phyloP scores from a whole-genome alignment of 768 basidiomycete species.

The Phaeotremella skinneri region DNA sequence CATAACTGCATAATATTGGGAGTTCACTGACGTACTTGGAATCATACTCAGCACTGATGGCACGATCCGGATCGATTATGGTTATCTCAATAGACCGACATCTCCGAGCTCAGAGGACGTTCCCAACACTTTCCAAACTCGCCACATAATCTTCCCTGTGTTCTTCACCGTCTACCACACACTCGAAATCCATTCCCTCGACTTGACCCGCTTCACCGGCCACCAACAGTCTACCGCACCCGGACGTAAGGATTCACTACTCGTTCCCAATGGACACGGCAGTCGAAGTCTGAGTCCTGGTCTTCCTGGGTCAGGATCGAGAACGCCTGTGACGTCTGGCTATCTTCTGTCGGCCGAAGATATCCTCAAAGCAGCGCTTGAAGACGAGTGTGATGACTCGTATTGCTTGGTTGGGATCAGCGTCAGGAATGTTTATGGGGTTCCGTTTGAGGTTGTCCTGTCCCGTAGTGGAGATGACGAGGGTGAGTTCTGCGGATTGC shows the following conservation, averaged over 20 bases:
- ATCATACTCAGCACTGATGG: slow-evolving; percentile 65
- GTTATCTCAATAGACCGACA: slow-evolving; percentile 57
- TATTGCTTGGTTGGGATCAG: slow-evolving; percentile 88
- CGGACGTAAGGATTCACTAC: background rate
- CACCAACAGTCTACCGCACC: background rate
- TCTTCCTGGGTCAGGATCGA: background rate
- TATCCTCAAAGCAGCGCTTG: slow-evolving; percentile 30
- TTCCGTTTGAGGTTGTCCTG: slow-evolving; percentile 85
- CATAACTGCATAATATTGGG: background rate
- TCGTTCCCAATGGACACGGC: background rate
- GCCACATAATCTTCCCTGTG: slow-evolving; percentile 83
- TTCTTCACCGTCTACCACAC: slow-evolving; percentile 93
- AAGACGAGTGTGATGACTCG: slow-evolving; percentile 57
- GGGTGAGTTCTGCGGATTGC: slow-evolving; percentile 54
- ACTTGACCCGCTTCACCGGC: slow-evolving; percentile 64
- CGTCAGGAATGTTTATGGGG: slow-evolving; percentile 85
- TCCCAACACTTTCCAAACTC: slow-evolving; percentile 66
- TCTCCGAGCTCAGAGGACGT: slow-evolving; percentile 25
- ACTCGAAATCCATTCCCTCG: slow-evolving; percentile 81
- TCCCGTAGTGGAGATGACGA: slow-evolving; percentile 59
- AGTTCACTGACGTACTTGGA: background rate
- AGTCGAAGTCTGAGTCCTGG: background rate
- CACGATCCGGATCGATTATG: slow-evolving; percentile 78
- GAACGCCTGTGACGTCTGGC: background rate
- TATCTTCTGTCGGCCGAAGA: slow-evolving; percentile 17